Percentiles rank a stretch among this genome's conserved stretches.
Conservation (phyloP, 768 basidiomycete genomes). For the Suillus clintonianus region DNA sequence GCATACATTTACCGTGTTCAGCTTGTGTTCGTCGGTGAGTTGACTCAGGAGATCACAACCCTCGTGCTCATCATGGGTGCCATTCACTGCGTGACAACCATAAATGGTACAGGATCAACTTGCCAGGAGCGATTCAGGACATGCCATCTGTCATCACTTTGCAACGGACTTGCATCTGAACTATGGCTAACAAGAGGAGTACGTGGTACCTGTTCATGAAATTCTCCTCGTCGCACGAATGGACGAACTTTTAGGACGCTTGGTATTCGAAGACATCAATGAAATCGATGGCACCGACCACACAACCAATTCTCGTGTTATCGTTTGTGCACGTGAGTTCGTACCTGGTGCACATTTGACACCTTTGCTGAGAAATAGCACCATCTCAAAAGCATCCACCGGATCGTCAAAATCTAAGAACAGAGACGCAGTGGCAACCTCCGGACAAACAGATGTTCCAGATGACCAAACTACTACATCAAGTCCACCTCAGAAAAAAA, state of each 20-base stretch:
- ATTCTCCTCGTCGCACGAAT: not conserved
- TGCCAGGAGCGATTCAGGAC: not conserved
- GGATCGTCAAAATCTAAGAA: not conserved
- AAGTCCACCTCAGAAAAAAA: not conserved
- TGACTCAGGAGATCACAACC: not conserved
- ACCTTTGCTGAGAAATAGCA: not conserved
- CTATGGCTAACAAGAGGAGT: not conserved
- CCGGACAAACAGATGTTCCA: not conserved
- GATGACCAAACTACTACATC: not conserved
- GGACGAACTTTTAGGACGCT: conserved; percentile 1
- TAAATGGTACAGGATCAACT: not conserved
- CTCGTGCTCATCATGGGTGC: not conserved
- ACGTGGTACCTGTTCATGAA: not conserved
- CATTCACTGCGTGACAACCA: not conserved
- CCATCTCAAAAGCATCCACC: not conserved
- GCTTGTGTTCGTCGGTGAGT: not conserved
- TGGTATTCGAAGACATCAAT: not conserved
- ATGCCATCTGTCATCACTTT: not conserved
- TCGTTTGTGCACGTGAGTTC: not conserved
- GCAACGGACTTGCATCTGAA: not conserved
- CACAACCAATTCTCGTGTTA: no score
- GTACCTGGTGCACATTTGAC: not conserved
- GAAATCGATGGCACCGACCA: not conserved
- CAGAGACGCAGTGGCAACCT: not conserved
- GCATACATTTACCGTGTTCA: not conserved